Conservation (phyloP, 1,284 basidiomycete genomes). For the Malassezia arunalokei region DNA sequence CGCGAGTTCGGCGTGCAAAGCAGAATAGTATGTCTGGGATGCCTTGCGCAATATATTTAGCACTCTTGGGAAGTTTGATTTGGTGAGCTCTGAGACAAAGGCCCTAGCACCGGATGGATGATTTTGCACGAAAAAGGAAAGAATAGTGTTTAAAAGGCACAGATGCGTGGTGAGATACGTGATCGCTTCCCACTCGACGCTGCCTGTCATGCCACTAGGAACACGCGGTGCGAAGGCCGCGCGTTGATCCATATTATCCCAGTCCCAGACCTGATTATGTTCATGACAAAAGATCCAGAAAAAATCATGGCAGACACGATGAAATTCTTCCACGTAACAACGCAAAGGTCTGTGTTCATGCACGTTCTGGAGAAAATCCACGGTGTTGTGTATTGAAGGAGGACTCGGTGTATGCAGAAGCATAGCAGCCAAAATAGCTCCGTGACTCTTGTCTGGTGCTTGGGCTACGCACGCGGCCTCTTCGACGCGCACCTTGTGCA, state of each 20-base stretch:
- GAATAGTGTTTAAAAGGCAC: conserved; percentile 24
- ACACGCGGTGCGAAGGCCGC: conserved; percentile 80
- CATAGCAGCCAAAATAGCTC: conserved; percentile 21
- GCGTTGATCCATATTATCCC: conserved; percentile 66
- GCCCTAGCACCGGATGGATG: conserved; percentile 12
- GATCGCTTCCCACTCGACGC: conserved; percentile 96
- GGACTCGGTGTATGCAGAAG: conserved; percentile 31
- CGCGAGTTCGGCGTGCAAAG: conserved; percentile 36
- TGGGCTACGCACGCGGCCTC: neutral
- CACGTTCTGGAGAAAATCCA: conserved; percentile 70
- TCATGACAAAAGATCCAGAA: conserved; percentile 97
- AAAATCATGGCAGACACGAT: conserved; percentile 81
- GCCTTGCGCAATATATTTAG: conserved; percentile 21
- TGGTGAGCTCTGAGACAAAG: conserved; percentile 21
- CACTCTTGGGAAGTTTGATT: conserved; percentile 24
- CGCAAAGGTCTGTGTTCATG: conserved; percentile 77
- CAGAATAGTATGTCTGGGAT: conserved; percentile 33
- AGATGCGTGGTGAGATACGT: conserved; percentile 56
- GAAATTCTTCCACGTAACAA: conserved; percentile 75
- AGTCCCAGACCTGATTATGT: conserved; percentile 75
- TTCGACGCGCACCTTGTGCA: neutral
- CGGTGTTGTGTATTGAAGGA: conserved; percentile 26
- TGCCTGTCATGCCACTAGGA: conserved; percentile 93
- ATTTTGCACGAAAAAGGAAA: conserved; percentile 10
- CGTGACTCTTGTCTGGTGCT: neutral